Percentiles rank a stretch among this genome's conserved stretches.
Evolutionary conservation across 2,329 filamentous ascomycete genomes (phyloP).

Genomic region (Colletotrichum sp.): DNA sequence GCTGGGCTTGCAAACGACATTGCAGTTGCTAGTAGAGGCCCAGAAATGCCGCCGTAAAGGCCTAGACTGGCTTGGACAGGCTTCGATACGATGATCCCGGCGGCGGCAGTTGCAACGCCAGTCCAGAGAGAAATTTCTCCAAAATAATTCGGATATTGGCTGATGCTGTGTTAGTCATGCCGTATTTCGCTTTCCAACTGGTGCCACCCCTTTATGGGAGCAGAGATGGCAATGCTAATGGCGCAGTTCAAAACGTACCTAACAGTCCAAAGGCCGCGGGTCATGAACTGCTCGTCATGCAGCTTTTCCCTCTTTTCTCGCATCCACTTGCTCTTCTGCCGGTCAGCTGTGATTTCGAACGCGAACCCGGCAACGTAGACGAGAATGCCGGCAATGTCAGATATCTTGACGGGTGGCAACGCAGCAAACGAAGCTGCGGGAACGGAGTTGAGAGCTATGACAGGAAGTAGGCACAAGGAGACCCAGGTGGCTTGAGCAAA

Average conservation of each 20-base stretch:
- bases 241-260: conserved; percentile 37
- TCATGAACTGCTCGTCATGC: conserved; percentile 71
- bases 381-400: conserved; percentile 61
- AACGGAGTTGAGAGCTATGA: conserved; percentile 67
- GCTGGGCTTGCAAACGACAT: conserved; percentile 65
- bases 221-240: background rate
- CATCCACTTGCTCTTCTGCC: conserved; percentile 68
- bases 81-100: conserved; percentile 58
- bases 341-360: conserved; percentile 67
- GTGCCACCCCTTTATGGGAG: background rate
- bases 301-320: conserved; percentile 66
- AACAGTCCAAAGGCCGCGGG: conserved; percentile 64
- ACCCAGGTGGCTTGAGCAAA: conserved; percentile 71
- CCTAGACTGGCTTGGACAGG: conserved; percentile 64
- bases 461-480: conserved; percentile 68
- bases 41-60: conserved; percentile 45
- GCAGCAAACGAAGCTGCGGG: conserved; percentile 57
- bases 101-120: conserved; percentile 65
- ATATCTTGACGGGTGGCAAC: conserved; percentile 50
- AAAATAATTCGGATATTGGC: conserved; percentile 73
- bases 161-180: conserved; percentile 15
- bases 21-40: conserved; percentile 33
- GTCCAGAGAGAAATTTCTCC: conserved; percentile 75
- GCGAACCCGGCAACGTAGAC: conserved; percentile 64
- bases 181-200: background rate